Evolutionary conservation across 257 asterid species (phyloP).

Genomic region (Gardenia jasminoides): DNA sequence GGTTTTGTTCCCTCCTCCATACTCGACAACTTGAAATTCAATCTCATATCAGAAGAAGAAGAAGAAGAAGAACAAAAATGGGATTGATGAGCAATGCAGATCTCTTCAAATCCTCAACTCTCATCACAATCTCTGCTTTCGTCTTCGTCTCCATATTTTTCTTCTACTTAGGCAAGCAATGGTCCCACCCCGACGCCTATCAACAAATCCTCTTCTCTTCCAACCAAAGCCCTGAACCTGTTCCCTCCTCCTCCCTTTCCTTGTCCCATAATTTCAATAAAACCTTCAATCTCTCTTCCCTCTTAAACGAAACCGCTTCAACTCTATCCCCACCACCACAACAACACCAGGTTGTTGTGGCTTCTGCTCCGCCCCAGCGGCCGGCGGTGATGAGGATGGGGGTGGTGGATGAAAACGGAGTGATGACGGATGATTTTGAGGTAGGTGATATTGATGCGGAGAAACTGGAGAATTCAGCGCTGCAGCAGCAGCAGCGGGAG

Average conservation of each 20-base stretch:
- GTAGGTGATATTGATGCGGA: constrained; percentile 75
- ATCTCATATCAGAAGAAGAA: background rate
- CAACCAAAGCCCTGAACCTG: constrained; percentile 23
- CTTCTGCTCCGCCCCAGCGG: constrained; percentile 28
- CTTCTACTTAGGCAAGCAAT: constrained; percentile 71
- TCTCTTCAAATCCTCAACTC: constrained; percentile 48
- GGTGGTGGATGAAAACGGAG: constrained; percentile 83
- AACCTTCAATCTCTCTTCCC: constrained; percentile 7
- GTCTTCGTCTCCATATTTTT: constrained; percentile 48
- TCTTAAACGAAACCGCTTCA: constrained; percentile 10
- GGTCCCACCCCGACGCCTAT: constrained; percentile 40
- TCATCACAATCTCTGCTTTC: constrained; percentile 47
- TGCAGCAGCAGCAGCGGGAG: constrained; percentile 49
- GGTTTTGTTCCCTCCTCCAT: background rate
- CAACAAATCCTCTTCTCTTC: constrained; percentile 65
- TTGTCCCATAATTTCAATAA: constrained; percentile 62
- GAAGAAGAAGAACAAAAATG: constrained; percentile 32
- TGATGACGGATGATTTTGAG: constrained; percentile 71
- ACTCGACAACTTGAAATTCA: background rate
- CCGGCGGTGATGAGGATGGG: constrained; percentile 79
- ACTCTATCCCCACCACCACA: background rate
- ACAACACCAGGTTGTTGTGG: background rate
- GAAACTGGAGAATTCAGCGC: constrained; percentile 55
- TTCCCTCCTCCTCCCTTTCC: constrained; percentile 23
- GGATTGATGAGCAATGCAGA: constrained; percentile 42